A percentile compares a stretch with the other conserved stretches of the same genome.
These are phyloP conservation scores for Allomyces macrogynus DNA, from an alignment of 192 early-diverging fungal species.

Conservation along the genomic window DNA sequence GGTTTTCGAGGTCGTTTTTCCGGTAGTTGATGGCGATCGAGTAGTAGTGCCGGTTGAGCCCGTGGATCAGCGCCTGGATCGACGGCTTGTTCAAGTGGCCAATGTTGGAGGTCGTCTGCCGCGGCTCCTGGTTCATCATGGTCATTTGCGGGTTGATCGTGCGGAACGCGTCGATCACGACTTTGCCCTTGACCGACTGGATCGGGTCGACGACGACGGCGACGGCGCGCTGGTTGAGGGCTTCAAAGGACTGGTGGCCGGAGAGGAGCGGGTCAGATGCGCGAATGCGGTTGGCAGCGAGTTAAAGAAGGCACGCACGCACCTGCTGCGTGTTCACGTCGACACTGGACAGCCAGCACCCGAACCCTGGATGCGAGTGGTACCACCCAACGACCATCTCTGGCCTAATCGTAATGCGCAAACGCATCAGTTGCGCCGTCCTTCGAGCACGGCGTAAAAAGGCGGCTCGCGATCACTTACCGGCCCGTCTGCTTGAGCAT, in stretches of 20 bases:
- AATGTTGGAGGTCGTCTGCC: slow-evolving; percentile 96
- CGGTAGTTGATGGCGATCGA: slow-evolving; percentile 98
- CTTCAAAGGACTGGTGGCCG: slow-evolving; percentile 41
- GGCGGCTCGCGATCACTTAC: slow-evolving; percentile 13
- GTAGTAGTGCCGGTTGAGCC: slow-evolving; percentile 96
- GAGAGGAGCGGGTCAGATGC: not conserved
- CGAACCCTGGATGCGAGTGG: slow-evolving; percentile 99
- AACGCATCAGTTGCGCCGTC: not conserved
- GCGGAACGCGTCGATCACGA: slow-evolving; percentile 98
- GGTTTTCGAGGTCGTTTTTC: slow-evolving; percentile 98
- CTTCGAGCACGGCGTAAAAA: not conserved
- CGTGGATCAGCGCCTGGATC: slow-evolving; percentile 94
- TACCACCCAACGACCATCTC: slow-evolving; percentile 99
- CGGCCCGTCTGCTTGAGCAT: slow-evolving; percentile 99
- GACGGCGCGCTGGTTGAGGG: slow-evolving; percentile 78
- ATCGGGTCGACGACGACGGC: slow-evolving; percentile 98
- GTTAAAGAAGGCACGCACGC: too few species aligned
- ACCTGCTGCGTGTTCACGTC: slow-evolving; percentile 98
- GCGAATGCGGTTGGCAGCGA: too few species aligned
- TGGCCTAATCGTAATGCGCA: slow-evolving; percentile 30
- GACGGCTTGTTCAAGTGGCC: slow-evolving; percentile 94
- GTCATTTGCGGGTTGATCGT: slow-evolving; percentile 74
- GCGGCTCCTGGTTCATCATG: slow-evolving; percentile 76
- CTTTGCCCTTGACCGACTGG: slow-evolving; percentile 98
- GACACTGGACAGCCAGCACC: slow-evolving; percentile 98